Evolutionary conservation across 1,139 yeast species (phyloP).

Genomic region (Debaryomyces fabryi): DNA sequence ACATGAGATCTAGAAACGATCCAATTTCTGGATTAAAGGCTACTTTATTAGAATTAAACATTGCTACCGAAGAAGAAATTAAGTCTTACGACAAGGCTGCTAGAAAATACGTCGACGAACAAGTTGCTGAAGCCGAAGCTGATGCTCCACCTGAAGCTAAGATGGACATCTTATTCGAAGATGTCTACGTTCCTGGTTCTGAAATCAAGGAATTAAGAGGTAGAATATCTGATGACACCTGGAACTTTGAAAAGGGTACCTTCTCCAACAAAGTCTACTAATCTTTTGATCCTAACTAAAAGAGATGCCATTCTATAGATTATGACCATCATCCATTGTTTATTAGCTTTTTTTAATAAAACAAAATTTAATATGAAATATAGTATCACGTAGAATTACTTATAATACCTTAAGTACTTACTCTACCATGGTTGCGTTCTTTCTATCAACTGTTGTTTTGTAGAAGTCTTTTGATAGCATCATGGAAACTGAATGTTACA

Average conservation of each 20-base stretch:
- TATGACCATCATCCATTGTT: slow-evolving; percentile 4
- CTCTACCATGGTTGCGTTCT: background rate
- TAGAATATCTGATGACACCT: slow-evolving; percentile 90
- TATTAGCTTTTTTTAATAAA: slow-evolving; percentile 2
- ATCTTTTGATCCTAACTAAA: slow-evolving; percentile 9
- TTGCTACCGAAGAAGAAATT: slow-evolving; percentile 93
- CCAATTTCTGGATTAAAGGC: slow-evolving; percentile 96
- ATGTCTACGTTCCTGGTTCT: slow-evolving; percentile 92
- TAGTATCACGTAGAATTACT: background rate
- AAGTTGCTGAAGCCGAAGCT: slow-evolving; percentile 90
- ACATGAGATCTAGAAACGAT: slow-evolving; percentile 98
- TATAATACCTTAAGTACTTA: background rate
- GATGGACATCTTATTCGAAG: slow-evolving; percentile 93
- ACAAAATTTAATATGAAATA: slow-evolving; percentile 1
- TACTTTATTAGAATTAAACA: slow-evolving; percentile 74
- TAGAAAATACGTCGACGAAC: slow-evolving; percentile 92
- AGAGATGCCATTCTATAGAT: slow-evolving; percentile 5
- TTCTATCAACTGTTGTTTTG: background rate
- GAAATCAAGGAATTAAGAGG: slow-evolving; percentile 95
- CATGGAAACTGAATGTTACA: background rate
- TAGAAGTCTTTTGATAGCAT: background rate
- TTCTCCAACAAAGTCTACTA: slow-evolving; percentile 60
- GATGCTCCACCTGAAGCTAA: slow-evolving; percentile 95
- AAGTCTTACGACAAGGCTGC: slow-evolving; percentile 94
- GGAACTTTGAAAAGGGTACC: slow-evolving; percentile 79